phyloP scores from a whole-genome alignment of 106 monocot genomes.

The Cymbidium sinense region DNA sequence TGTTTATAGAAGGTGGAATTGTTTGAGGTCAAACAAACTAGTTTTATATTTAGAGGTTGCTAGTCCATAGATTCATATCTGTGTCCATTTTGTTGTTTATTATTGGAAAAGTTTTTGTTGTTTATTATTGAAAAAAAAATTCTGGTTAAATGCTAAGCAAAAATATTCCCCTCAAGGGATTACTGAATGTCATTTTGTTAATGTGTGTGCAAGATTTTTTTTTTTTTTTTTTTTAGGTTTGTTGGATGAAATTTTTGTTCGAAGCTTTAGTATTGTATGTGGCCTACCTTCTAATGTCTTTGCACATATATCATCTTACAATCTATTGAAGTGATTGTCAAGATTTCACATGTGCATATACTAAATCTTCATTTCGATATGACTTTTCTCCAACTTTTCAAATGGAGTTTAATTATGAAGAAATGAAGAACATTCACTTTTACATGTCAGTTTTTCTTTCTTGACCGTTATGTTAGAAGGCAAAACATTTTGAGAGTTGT shows the following conservation, averaged over 20 bases:
- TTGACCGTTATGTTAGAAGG: too few relatives aligned
- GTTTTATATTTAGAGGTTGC: too few relatives aligned
- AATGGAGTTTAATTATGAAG: not conserved
- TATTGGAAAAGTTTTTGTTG: too few relatives aligned
- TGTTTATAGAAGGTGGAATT: too few relatives aligned
- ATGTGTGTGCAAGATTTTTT: not conserved
- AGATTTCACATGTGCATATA: slow-evolving; percentile 4
- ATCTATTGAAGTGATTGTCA: not conserved
- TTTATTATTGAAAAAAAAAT: too few relatives aligned
- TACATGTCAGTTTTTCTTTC: not conserved
- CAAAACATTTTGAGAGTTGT: too few relatives aligned
- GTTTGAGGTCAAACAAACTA: too few relatives aligned
- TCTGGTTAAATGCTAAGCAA: not conserved
- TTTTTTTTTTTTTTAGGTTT: too few relatives aligned
- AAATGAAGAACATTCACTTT: not conserved
- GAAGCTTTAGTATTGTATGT: not conserved
- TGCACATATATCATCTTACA: not conserved
- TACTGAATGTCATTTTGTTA: too few relatives aligned
- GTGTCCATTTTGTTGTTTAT: too few relatives aligned
- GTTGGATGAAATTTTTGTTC: not conserved
- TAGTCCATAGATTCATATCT: too few relatives aligned
- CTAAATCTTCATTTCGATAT: not conserved
- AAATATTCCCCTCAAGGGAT: not conserved
- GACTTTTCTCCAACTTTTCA: not conserved
- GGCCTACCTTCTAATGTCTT: not conserved